A percentile compares a stretch with the other conserved stretches of the same genome.
Conservation (phyloP, 2,329 filamentous ascomycete genomes). For the Fusarium mangiferae region DNA sequence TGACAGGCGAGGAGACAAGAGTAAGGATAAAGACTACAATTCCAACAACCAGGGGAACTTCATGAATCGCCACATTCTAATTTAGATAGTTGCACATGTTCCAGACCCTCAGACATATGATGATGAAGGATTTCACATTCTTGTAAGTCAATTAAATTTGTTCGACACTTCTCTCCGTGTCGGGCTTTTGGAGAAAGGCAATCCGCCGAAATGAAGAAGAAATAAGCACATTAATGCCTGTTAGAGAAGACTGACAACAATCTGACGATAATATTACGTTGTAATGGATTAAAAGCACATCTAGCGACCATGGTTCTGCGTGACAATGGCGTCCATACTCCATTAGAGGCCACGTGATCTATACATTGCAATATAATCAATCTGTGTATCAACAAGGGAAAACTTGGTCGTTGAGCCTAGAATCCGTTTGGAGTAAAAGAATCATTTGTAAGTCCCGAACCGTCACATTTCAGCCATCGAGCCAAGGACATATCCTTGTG, state of each 20-base stretch:
- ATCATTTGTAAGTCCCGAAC: not conserved
- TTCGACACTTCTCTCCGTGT: not conserved
- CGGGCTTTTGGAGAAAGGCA: not conserved
- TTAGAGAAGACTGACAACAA: not conserved
- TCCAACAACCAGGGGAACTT: not conserved
- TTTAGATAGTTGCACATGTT: not conserved
- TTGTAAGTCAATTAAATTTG: not conserved
- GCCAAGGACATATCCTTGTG: conserved; percentile 52
- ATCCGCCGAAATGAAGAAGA: not conserved
- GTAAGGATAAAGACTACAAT: not conserved
- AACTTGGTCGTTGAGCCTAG: not conserved
- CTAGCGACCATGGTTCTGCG: not conserved
- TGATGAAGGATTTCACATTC: not conserved
- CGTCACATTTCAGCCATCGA: conserved; percentile 40
- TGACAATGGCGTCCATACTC: not conserved
- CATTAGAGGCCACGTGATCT: not conserved
- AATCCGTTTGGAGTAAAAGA: not conserved
- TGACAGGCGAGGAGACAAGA: not conserved
- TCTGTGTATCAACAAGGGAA: not conserved
- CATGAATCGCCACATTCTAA: not conserved
- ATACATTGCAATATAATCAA: not conserved
- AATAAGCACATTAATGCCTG: not conserved
- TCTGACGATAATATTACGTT: not conserved
- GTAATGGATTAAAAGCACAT: not conserved
- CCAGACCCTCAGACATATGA: not conserved